A percentile compares a stretch with the other conserved stretches of the same genome.
phyloP scores from a whole-genome alignment of 108 stramenopile genomes.

The Cylindrotheca fusiformis region DNA sequence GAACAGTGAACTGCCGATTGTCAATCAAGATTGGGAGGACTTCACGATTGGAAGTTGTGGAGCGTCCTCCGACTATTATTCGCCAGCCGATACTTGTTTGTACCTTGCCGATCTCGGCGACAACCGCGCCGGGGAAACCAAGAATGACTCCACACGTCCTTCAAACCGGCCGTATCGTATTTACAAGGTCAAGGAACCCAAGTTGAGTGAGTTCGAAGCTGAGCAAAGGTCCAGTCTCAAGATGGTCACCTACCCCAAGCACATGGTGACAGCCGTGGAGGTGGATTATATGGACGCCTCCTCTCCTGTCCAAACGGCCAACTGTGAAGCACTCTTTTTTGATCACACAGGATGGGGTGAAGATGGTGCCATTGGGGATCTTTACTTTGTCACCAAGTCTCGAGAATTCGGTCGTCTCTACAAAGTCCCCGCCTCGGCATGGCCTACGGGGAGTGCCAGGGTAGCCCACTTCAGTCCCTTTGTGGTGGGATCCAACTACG shows the following conservation, averaged over 20 bases:
- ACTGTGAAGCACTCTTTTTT: slow-evolving; percentile 7
- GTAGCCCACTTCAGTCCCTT: background rate
- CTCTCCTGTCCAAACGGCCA: background rate
- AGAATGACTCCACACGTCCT: background rate
- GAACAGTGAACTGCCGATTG: background rate
- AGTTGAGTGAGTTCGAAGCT: background rate
- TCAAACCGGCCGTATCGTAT: slow-evolving; percentile 1
- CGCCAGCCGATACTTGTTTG: background rate
- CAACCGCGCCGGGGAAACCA: background rate
- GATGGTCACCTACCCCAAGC: background rate
- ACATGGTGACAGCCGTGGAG: background rate
- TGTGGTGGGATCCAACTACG: background rate
- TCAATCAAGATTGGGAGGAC: slow-evolving; percentile 4
- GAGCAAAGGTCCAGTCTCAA: background rate
- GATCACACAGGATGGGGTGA: slow-evolving; percentile 3
- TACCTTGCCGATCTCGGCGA: slow-evolving; percentile 8
- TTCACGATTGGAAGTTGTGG: slow-evolving; percentile 3
- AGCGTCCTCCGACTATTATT: background rate
- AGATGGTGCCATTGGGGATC: slow-evolving; percentile 4
- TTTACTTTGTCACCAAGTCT: slow-evolving; percentile 11
- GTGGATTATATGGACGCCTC: slow-evolving; percentile 7
- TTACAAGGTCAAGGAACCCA: slow-evolving; percentile 2
- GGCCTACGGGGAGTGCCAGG: background rate
- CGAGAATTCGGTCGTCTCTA: background rate
- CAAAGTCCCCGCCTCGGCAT: background rate